Conservation (phyloP, 2,329 filamentous ascomycete genomes). For the Colletotrichum musicola region DNA sequence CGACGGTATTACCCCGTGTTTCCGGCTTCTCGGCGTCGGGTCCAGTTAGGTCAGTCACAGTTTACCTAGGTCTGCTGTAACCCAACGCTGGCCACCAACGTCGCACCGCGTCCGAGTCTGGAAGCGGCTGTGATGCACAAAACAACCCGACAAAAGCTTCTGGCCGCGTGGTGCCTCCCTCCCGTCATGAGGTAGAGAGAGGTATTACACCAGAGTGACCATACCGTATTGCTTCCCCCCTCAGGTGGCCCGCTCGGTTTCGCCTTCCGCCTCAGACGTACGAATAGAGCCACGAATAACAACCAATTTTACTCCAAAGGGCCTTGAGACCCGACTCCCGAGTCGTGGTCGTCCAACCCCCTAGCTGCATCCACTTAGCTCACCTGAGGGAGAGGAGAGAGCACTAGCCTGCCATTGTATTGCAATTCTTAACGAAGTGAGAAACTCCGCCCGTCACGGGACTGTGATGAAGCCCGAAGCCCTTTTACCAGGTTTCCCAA, state of each 20-base stretch:
- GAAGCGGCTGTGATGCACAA: constrained; percentile 11
- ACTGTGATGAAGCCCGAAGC: not conserved
- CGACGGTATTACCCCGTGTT: constrained; percentile 29
- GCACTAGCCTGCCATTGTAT: not conserved
- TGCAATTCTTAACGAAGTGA: constrained; percentile 1
- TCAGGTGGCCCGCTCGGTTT: not conserved
- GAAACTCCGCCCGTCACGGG: not conserved
- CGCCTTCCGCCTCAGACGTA: constrained; percentile 17
- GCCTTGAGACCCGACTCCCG: not conserved
- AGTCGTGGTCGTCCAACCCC: not conserved
- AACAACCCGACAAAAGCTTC: not conserved
- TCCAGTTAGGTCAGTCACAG: not conserved
- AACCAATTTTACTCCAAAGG: not conserved
- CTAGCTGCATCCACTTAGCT: constrained; percentile 2
- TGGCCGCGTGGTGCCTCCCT: not conserved
- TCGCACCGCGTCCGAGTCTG: constrained; percentile 20
- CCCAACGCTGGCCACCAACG: constrained; percentile 15
- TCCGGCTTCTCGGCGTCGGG: constrained; percentile 34
- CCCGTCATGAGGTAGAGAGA: no score
- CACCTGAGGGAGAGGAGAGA: constrained; percentile 7
- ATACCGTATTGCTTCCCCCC: not conserved
- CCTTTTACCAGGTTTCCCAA: not conserved
- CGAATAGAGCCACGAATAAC: not conserved
- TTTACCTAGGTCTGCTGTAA: constrained; percentile 15
- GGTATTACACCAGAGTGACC: no score